phyloP scores from a whole-genome alignment of 1,284 basidiomycete genomes.

The Moesziomyces globuligerus region DNA sequence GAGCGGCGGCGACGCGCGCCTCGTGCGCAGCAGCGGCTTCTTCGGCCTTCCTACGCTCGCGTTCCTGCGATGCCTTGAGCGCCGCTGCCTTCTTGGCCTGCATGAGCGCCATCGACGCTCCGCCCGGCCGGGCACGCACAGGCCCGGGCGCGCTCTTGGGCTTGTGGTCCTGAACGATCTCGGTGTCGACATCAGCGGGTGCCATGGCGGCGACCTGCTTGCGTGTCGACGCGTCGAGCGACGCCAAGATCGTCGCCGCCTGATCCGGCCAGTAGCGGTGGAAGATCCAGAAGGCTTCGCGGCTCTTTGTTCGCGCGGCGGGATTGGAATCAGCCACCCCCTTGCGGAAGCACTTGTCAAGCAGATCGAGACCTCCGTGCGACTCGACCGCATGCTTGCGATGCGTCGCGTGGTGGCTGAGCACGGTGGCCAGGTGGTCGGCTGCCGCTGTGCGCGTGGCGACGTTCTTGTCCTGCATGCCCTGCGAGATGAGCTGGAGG shows the following conservation, averaged over 20 bases:
- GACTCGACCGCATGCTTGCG: conserved; percentile 63
- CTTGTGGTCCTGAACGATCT: conserved; percentile 25
- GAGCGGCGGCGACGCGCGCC: conserved; percentile 28
- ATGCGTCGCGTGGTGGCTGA: conserved; percentile 62
- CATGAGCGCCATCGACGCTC: conserved; percentile 57
- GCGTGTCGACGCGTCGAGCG: conserved; percentile 76
- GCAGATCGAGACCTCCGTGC: conserved; percentile 71
- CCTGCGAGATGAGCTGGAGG: conserved; percentile 78
- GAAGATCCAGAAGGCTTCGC: conserved; percentile 83
- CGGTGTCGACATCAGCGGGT: conserved; percentile 23
- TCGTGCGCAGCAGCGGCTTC: conserved; percentile 47
- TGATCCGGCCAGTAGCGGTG: conserved; percentile 79
- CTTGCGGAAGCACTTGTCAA: conserved; percentile 77
- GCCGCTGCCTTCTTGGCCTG: conserved; percentile 64
- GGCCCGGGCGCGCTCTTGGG: conserved; percentile 25
- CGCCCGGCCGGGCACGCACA: conserved; percentile 29
- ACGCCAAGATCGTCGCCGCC: conserved; percentile 75
- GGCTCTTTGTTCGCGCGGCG: conserved; percentile 78
- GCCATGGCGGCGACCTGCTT: conserved; percentile 83
- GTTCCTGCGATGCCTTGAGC: conserved; percentile 43
- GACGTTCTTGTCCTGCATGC: conserved; percentile 83
- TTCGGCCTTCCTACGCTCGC: conserved; percentile 43
- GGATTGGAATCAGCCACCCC: conserved; percentile 82
- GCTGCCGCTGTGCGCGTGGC: conserved; percentile 78
- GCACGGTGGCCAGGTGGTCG: conserved; percentile 64